phyloP scores from a whole-genome alignment of 2,329 filamentous ascomycete genomes.

The Fusarium papillatum region DNA sequence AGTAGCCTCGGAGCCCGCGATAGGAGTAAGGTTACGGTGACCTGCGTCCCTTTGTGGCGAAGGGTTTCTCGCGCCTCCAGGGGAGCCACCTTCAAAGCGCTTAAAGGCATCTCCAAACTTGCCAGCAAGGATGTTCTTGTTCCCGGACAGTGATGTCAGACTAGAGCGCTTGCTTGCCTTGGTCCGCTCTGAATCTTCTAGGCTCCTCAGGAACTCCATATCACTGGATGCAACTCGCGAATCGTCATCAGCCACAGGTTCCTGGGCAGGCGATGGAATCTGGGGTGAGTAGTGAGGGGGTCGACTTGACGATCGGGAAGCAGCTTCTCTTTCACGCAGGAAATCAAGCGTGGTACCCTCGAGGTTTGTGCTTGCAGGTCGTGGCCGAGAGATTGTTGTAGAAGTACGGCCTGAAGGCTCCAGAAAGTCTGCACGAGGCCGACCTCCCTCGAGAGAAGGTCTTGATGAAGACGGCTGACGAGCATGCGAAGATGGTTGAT shows the following conservation, averaged over 20 bases:
- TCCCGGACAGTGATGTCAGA: conserved; percentile 78
- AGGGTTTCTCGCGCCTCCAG: conserved; percentile 55
- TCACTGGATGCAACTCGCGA: conserved; percentile 69
- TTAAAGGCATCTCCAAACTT: conserved; percentile 96
- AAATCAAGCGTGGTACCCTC: conserved; percentile 84
- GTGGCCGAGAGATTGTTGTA: conserved; percentile 63
- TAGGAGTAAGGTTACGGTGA: conserved; percentile 73
- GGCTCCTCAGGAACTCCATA: conserved; percentile 84
- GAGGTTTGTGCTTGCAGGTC: conserved; percentile 87
- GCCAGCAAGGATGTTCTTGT: conserved; percentile 87
- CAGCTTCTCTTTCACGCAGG: conserved; percentile 80
- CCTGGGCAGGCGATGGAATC: conserved; percentile 57
- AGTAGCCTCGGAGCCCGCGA: conserved; percentile 82
- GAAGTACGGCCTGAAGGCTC: conserved; percentile 40
- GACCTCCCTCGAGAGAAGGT: conserved; percentile 44
- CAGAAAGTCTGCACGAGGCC: conserved; percentile 42
- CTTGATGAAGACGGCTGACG: conserved; percentile 44
- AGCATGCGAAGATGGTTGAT: conserved; percentile 43
- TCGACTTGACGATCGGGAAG: conserved; percentile 55
- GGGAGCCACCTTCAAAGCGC: conserved; percentile 78
- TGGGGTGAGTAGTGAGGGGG: conserved; percentile 42
- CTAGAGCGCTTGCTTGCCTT: conserved; percentile 77
- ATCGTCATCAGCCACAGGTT: conserved; percentile 47
- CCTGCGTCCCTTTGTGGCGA: conserved; percentile 64
- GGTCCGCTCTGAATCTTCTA: conserved; percentile 73